Percentiles rank a stretch among this genome's conserved stretches.
phyloP scores from a whole-genome alignment of 805 yeast genomes.

The Wickerhamomyces bovis region DNA sequence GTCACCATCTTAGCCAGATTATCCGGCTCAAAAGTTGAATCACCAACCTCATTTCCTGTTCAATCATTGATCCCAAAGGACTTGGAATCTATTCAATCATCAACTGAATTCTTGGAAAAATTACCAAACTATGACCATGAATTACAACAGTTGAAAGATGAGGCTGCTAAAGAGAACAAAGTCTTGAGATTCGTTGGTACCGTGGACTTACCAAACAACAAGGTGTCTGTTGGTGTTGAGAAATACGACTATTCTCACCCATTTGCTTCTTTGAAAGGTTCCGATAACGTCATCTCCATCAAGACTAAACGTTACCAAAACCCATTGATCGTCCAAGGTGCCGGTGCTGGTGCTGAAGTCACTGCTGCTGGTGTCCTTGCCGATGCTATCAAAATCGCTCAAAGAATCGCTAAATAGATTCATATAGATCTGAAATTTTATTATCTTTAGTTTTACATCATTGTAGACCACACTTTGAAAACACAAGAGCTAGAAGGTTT shows the following conservation, averaged over 20 bases:
- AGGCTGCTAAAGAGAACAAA: constrained; percentile 76
- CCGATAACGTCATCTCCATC: constrained; percentile 92
- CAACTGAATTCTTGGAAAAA: constrained; percentile 71
- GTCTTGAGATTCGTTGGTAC: constrained; percentile 92
- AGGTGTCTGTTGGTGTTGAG: constrained; percentile 80
- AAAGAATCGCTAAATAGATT: constrained; percentile 45
- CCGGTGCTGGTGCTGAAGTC: constrained; percentile 83
- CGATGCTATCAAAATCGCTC: constrained; percentile 87
- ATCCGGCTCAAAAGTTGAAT: constrained; percentile 76
- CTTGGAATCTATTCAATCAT: constrained; percentile 66
- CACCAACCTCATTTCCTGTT: constrained; percentile 90
- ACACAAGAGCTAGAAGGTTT: too few relatives aligned
- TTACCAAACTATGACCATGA: constrained; percentile 81
- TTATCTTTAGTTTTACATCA: too few relatives aligned
- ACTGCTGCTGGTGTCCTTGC: constrained; percentile 90
- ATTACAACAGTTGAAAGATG: constrained; percentile 67
- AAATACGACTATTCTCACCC: constrained; percentile 89
- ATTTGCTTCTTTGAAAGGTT: constrained; percentile 90
- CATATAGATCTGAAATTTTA: too few relatives aligned
- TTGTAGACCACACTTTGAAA: too few relatives aligned
- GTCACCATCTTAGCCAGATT: constrained; percentile 94
- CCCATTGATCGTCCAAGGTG: constrained; percentile 96
- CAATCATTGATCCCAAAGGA: constrained; percentile 88
- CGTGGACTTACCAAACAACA: constrained; percentile 66
- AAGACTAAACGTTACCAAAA: constrained; percentile 87